Conservation (phyloP, 495 filamentous ascomycete genomes). For the Umbilicaria muhlenbergii region DNA sequence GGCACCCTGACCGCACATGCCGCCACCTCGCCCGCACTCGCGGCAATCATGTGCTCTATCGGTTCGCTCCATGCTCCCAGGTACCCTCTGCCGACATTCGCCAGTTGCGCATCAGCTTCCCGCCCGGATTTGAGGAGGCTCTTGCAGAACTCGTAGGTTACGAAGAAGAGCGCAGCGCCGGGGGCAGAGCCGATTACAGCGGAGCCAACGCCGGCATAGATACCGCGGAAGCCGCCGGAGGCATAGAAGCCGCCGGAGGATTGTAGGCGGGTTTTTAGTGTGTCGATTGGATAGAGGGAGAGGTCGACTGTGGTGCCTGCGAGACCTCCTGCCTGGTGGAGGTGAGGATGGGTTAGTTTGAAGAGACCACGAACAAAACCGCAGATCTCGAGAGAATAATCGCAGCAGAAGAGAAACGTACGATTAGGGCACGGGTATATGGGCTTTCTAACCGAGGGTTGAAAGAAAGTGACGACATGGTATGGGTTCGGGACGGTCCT, state of each 20-base stretch:
- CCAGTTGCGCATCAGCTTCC: not conserved
- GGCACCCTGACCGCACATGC: conserved; percentile 88
- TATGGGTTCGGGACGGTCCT: too few relatives aligned
- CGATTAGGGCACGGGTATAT: conserved; percentile 9
- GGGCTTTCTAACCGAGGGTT: not conserved
- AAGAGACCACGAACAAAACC: not conserved
- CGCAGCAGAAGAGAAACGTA: not conserved
- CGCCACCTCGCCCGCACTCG: conserved; percentile 74
- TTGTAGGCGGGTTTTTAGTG: conserved; percentile 85
- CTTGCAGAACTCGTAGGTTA: conserved; percentile 83
- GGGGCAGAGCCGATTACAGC: conserved; percentile 71
- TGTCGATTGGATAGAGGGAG: conserved; percentile 82
- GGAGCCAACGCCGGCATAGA: conserved; percentile 51
- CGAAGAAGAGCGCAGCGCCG: conserved; percentile 96
- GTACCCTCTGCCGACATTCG: conserved; percentile 3
- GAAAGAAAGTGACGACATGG: not conserved
- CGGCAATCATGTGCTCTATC: conserved; percentile 68
- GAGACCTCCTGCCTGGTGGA: conserved; percentile 55
- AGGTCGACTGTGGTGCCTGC: conserved; percentile 84
- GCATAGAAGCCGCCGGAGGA: conserved; percentile 59
- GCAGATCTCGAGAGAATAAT: not conserved
- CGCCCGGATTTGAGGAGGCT: conserved; percentile 23
- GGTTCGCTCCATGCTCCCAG: conserved; percentile 16
- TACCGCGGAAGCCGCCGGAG: conserved; percentile 63
- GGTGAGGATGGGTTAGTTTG: not conserved